phyloP scores from a whole-genome alignment of 1,139 yeast genomes.

The Diutina sp. region DNA sequence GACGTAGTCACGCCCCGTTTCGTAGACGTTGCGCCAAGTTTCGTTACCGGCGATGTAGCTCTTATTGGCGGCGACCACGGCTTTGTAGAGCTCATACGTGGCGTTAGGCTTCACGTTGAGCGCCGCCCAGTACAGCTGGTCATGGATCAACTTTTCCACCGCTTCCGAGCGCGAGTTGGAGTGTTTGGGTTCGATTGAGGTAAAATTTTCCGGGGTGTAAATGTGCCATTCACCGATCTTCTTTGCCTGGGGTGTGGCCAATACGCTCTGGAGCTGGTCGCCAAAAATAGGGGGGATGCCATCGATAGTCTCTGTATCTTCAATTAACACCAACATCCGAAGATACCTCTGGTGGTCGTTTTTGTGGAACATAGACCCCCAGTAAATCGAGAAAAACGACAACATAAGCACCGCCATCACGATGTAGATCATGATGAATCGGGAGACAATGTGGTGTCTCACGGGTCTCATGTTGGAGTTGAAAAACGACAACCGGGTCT shows the following conservation, averaged over 20 bases:
- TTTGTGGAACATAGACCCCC: slow-evolving; percentile 46
- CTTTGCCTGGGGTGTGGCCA: slow-evolving; percentile 9
- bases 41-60: background rate
- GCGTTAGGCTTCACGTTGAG: slow-evolving; percentile 33
- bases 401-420: slow-evolving; percentile 5
- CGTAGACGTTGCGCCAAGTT: slow-evolving; percentile 19
- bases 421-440: slow-evolving; percentile 3
- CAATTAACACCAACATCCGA: slow-evolving; percentile 32
- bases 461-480: background rate
- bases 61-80: slow-evolving; percentile 10
- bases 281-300: slow-evolving; percentile 17
- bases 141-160: slow-evolving; percentile 24
- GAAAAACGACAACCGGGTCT: background rate
- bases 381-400: slow-evolving; percentile 22
- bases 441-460: background rate
- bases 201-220: slow-evolving; percentile 6
- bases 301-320: slow-evolving; percentile 17
- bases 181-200: slow-evolving; percentile 14
- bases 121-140: slow-evolving; percentile 42
- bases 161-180: slow-evolving; percentile 18
- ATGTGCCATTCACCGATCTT: slow-evolving; percentile 29
- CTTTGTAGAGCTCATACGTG: slow-evolving; percentile 20
- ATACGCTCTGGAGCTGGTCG: slow-evolving; percentile 16
- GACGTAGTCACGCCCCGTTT: slow-evolving; percentile 29
- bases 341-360: slow-evolving; percentile 23